Conservation (phyloP, 768 basidiomycete species). For the Xanthoconium purpureum region DNA sequence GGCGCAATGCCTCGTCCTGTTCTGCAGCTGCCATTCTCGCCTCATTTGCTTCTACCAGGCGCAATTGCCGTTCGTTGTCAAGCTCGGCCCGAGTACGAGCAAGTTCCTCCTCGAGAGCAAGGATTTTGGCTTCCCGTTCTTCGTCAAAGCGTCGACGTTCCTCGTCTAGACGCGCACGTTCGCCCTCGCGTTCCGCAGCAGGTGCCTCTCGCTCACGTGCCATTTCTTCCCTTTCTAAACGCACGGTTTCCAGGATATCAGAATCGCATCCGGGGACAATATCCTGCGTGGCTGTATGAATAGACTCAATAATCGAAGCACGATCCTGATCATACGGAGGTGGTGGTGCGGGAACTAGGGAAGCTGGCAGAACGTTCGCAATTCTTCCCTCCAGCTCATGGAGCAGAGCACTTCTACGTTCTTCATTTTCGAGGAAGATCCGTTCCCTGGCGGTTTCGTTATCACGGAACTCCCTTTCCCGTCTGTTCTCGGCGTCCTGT, state of each 20-base stretch:
- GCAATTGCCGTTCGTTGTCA: conserved; percentile 58
- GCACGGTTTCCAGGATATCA: conserved; percentile 58
- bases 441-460: conserved; percentile 65
- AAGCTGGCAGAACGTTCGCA: conserved; percentile 19
- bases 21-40: conserved; percentile 60
- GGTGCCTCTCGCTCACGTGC: conserved; percentile 53
- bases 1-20: conserved; percentile 55
- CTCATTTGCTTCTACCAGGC: conserved; percentile 58
- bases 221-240: conserved; percentile 57
- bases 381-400: conserved; percentile 29
- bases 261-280: conserved; percentile 54
- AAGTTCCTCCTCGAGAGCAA: conserved; percentile 62
- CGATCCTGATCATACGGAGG: conserved; percentile 24
- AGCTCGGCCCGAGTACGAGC: conserved; percentile 54
- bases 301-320: conserved; percentile 34
- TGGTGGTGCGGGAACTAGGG: conserved; percentile 22
- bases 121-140: conserved; percentile 54
- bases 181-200: conserved; percentile 51
- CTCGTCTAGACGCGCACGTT: conserved; percentile 47
- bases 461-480: conserved; percentile 61
- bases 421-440: conserved; percentile 58
- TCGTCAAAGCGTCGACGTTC: conserved; percentile 47
- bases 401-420: conserved; percentile 43
- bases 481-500: conserved; percentile 57
- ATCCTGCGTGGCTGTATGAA: conserved; percentile 44